Evolutionary conservation across 2,329 filamentous ascomycete species (phyloP), one percentile per base, ranked within the genome.

Genomic region (Pseudogymnoascus destructans): DNA sequence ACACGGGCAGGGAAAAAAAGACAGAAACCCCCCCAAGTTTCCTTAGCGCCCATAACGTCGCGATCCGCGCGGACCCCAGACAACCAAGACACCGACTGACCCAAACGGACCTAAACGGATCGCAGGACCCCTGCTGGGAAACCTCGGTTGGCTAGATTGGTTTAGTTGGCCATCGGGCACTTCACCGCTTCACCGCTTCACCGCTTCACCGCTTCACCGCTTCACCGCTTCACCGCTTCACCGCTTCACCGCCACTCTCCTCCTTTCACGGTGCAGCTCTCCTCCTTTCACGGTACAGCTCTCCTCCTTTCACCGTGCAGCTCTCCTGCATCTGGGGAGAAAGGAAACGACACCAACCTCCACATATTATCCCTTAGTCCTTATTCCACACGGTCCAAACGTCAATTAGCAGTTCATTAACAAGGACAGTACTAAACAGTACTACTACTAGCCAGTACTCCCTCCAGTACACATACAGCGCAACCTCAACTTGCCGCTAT

Each of bases 261-360:
- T 46, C 40, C 40, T 46, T 49, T 49, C 40, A 49, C 40, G 21
- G 21, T 49, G 40, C 40, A 49, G 40, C 40, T 49, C 40, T 49
- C 40, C 40, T 49, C 40, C 40, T 46, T 49, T 49, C 40, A 49
- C 40, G 21, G 21, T 49, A 21, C 40, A 49, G 40, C 40, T 49
- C 40, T 46, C 23, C 40, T 46, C 40, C 40, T 46, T 49, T 49
- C 40, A 49, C 40, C 40, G 21, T 49, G 40, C 40, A 49, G 40
- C 40, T 49, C 40, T 49, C 40, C 40, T 49, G 40, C 40, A 49
- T 49, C 19, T 42, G 10, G 17, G 40, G 40, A 15, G 21, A 49
- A 49, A 49, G 40, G 40, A 49, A 25, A n/a, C 19, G 38, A 19
- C 19, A 9, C 19, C 17, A 10, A 42, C 5, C 38, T 17, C 19